Conservation (phyloP, 768 basidiomycete genomes). For the Auriscalpium vulgare region DNA sequence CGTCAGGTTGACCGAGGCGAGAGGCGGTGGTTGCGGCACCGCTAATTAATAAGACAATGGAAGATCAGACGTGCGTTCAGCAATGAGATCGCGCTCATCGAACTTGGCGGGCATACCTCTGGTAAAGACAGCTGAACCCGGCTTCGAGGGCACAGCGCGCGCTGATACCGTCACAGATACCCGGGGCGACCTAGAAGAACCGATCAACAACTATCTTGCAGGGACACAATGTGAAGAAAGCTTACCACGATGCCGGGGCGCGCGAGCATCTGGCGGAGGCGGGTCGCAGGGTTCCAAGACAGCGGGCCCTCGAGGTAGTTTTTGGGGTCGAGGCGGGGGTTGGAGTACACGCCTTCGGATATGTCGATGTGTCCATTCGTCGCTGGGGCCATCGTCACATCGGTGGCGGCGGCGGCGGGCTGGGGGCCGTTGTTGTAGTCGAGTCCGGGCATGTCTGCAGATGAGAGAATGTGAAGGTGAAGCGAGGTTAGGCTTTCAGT, state of each 20-base stretch:
- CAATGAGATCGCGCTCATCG: background rate
- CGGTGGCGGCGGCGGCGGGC: too few species aligned
- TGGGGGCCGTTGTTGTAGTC: background rate
- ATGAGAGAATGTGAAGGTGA: background rate
- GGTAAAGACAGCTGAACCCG: conserved; percentile 71
- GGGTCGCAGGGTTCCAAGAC: conserved; percentile 60
- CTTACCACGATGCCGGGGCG: conserved; percentile 71
- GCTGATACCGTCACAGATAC: conserved; percentile 74
- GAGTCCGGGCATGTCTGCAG: background rate
- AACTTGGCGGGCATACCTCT: conserved; percentile 37
- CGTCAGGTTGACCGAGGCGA: conserved; percentile 68
- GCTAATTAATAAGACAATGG: conserved; percentile 22
- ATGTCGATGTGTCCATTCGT: background rate
- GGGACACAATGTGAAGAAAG: background rate
- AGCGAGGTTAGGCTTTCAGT: background rate
- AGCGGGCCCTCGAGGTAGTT: conserved; percentile 65
- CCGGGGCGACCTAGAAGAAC: conserved; percentile 53
- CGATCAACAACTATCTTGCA: too few species aligned
- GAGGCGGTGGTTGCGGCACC: conserved; percentile 79
- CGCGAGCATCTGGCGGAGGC: conserved; percentile 46
- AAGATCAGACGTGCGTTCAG: background rate
- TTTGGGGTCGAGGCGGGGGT: conserved; percentile 58
- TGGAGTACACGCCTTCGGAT: conserved; percentile 42
- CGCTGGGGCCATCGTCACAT: background rate
- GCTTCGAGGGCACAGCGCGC: conserved; percentile 75